Evolutionary conservation across 306 rosid genomes (phyloP).

Genomic region (Coriaria nepalensis): DNA sequence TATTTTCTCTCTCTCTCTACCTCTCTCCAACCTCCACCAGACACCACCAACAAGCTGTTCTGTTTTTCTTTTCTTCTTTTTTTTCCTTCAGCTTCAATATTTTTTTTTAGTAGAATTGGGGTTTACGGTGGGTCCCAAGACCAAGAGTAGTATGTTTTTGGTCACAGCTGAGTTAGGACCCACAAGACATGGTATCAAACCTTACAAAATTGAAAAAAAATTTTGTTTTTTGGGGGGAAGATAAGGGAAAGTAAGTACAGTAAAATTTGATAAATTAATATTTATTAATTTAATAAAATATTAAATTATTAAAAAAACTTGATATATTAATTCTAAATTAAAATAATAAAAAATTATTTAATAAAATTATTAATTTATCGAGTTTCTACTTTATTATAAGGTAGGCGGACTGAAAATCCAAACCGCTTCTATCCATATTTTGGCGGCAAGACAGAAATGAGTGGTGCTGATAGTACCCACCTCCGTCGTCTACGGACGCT

Average conservation of each 20-base stretch:
- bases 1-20: slow-evolving; percentile 19
- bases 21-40: slow-evolving; percentile 36
- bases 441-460: slow-evolving; percentile 14
- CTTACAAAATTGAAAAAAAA: too few relatives aligned
- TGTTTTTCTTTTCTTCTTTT: slow-evolving; percentile 10
- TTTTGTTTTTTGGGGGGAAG: too few relatives aligned
- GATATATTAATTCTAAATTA: too few relatives aligned
- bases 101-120: background rate
- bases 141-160: too few relatives aligned
- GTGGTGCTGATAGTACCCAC: slow-evolving; percentile 28
- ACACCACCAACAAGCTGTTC: slow-evolving; percentile 27
- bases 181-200: too few relatives aligned
- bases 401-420: background rate
- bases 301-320: too few relatives aligned
- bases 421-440: slow-evolving; percentile 1
- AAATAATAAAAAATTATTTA: slow-evolving; percentile 11
- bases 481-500: slow-evolving; percentile 45
- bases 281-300: too few relatives aligned
- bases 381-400: background rate
- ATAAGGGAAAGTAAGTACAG: too few relatives aligned
- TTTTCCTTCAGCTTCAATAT: background rate
- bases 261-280: too few relatives aligned
- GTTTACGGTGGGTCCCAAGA: slow-evolving; percentile 10
- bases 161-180: too few relatives aligned
- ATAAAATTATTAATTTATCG: background rate